A percentile compares a stretch with the other conserved stretches of the same genome.
Evolutionary conservation across 2,329 filamentous ascomycete genomes (phyloP).

Genomic region (Diaporthe citrichinensis): DNA sequence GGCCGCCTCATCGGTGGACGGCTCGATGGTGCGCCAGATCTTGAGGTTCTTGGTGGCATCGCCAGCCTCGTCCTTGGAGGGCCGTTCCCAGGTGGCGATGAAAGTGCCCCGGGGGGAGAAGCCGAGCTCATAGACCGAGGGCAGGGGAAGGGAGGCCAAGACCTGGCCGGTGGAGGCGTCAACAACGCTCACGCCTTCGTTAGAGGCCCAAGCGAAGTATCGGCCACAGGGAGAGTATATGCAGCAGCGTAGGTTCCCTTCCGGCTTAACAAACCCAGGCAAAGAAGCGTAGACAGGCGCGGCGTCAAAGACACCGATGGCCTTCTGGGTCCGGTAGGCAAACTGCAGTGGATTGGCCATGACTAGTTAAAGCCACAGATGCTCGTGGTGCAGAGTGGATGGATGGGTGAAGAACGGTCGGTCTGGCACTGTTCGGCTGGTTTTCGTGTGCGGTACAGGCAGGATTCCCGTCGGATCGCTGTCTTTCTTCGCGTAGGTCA

Average conservation of each 20-base stretch:
- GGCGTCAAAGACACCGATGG: slow-evolving; percentile 93
- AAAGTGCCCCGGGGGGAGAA: slow-evolving; percentile 95
- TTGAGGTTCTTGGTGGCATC: slow-evolving; percentile 97
- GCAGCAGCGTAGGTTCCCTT: slow-evolving; percentile 95
- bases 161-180: slow-evolving; percentile 83
- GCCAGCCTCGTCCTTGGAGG: slow-evolving; percentile 91
- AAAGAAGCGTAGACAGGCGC: slow-evolving; percentile 87
- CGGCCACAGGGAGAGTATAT: slow-evolving; percentile 95
- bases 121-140: slow-evolving; percentile 92
- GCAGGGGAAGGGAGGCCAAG: slow-evolving; percentile 80
- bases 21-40: slow-evolving; percentile 90
- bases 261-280: slow-evolving; percentile 86
- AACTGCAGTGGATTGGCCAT: slow-evolving; percentile 96
- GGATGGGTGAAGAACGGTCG: slow-evolving; percentile 21
- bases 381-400: slow-evolving; percentile 48
- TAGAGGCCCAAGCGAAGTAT: slow-evolving; percentile 95
- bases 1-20: slow-evolving; percentile 71
- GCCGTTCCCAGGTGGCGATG: slow-evolving; percentile 96
- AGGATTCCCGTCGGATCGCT: background rate
- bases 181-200: slow-evolving; percentile 87
- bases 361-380: slow-evolving; percentile 90
- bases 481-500: slow-evolving; percentile 21
- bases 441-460: slow-evolving; percentile 23
- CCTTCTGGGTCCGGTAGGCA: slow-evolving; percentile 97
- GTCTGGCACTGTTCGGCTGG: slow-evolving; percentile 39